Base-by-base conservation (phyloP, 1,284 basidiomycete species). In the Leccinum subrobustum region DNA sequence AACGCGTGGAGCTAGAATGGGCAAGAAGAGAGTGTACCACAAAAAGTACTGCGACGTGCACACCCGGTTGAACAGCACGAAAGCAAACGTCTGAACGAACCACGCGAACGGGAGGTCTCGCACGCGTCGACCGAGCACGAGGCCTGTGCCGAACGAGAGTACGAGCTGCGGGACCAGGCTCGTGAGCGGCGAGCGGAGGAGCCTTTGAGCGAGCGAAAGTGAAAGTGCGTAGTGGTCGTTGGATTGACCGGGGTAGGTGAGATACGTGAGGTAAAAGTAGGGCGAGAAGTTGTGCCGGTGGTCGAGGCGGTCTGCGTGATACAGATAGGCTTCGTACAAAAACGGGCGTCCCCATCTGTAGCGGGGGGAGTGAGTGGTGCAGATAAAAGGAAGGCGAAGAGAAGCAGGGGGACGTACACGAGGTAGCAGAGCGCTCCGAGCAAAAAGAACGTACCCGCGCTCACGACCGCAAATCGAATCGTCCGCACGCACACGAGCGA, bases 21-120 rank as follows among this genome's bases (percentile, higher is more conserved):
- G 96, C 0, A 99, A 76, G 63, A 99, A 87, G 63, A 95, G 88
- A 6, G 96, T 85, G 73, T 96, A 98, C 97, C 97, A 99, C 54
- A 98, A 82, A 76, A 98, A 99, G 78, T 99, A 99, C 90, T 99
- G 76, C 1, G 94, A 96, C 0, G 97, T 99, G 82, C 95, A 97
- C 50, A 99, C 97, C 78, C 98, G 97, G 76, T 99, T 99, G 81
- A 98, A 96, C 1, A 93, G 80, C 14, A 98, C 95, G 70, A 99
- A 99, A 0, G 85, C 78, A 52, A 86, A 83, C 0, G 97, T 99
- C 76, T 98, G 96, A 20, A 95, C 82, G 69, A 97, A 94, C 90
- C 92, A 96, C 2, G 92, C 83, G 64, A 95, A 89, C 4, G 88
- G 82, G 3, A 98, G 78, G 51, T 89, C 79, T 25, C 76, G 71